Evolutionary conservation across 192 early-diverging fungal species (phyloP), one percentile per base, ranked within the genome.

Genomic region (Linnemannia exigua): DNA sequence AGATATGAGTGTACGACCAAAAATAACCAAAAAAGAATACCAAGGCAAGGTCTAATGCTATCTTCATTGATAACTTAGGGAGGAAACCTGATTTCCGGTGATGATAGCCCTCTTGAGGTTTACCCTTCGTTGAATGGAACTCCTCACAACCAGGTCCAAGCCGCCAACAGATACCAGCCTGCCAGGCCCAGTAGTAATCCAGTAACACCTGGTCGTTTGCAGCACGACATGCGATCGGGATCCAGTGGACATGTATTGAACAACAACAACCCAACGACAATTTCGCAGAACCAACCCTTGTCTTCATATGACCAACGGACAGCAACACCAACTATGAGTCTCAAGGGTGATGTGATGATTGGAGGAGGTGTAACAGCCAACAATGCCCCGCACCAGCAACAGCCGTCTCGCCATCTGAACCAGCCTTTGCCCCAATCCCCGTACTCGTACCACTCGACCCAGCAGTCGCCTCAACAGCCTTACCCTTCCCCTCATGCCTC

Each of bases 381-480:
- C 67, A 82, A 47, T 31, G 69, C 63, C 41, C 48, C 46, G 14
- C 82, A 78, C 16, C 77, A 78, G 31, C 81, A 82, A 44, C 76
- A 76, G 20, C 25, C 76, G 1, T 75, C 82, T 48, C 82, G 77
- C 37, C 78, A 80, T 20, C 48, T 86, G 35, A 72, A 72, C 36
- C 84, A 79, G 31, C 36, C 77, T 15, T 28, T 86, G 36, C 79
- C 84, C 8, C 84, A 86, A 51, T 80, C 84, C 37, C 84, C 78
- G 12, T 86, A 86, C 38, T 80, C 78, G 16, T 80, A 86, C 41
- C 84, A 86, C 44, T 58, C 84, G 12, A 77, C 78, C 4, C 84
- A 86, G 35, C 84, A 79, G 69, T 86, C 84, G 31, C 84, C 84
- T 35, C 84, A 86, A 31, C 84, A 86, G 33, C 77, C 77, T 0